Percentiles rank a stretch among this genome's conserved stretches.
These are phyloP conservation scores for Epichloe scottii DNA, from an alignment of 2,329 filamentous ascomycete genomes.

Conservation along the genomic window DNA sequence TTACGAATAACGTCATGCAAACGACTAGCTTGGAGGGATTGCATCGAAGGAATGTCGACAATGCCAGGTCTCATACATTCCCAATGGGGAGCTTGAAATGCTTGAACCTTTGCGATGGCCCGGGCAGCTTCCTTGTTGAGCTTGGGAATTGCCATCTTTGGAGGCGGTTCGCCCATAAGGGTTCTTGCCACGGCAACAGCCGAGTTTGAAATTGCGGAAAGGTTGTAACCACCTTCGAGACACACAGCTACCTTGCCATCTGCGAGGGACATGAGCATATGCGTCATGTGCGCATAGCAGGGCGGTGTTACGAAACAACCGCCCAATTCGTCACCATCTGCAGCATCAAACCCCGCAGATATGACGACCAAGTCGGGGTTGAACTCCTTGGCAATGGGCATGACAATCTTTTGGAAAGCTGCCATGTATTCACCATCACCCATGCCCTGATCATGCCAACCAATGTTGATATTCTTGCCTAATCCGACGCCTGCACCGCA, in stretches of 20 bases:
- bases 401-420: constrained; percentile 89
- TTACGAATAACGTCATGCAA: constrained; percentile 70
- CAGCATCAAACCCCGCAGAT: constrained; percentile 91
- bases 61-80: constrained; percentile 68
- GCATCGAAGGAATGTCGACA: constrained; percentile 39
- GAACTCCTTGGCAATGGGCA: constrained; percentile 92
- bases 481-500: constrained; percentile 42
- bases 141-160: constrained; percentile 41
- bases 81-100: constrained; percentile 63
- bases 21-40: constrained; percentile 42
- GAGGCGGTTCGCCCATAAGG: constrained; percentile 87
- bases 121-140: constrained; percentile 45
- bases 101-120: constrained; percentile 45
- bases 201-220: constrained; percentile 83
- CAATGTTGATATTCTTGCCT: constrained; percentile 55
- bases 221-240: constrained; percentile 91
- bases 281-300: constrained; percentile 97
- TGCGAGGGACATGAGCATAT: constrained; percentile 95
- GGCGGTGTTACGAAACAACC: constrained; percentile 83
- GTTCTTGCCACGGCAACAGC: constrained; percentile 84
- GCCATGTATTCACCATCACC: constrained; percentile 94
- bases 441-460: constrained; percentile 64
- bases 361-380: constrained; percentile 90
- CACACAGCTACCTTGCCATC: constrained; percentile 84
- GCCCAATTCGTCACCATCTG: constrained; percentile 82